Percentiles rank a stretch among this genome's conserved stretches.
phyloP scores from a whole-genome alignment of 495 filamentous ascomycete species.

The Penicillium mononematosum region DNA sequence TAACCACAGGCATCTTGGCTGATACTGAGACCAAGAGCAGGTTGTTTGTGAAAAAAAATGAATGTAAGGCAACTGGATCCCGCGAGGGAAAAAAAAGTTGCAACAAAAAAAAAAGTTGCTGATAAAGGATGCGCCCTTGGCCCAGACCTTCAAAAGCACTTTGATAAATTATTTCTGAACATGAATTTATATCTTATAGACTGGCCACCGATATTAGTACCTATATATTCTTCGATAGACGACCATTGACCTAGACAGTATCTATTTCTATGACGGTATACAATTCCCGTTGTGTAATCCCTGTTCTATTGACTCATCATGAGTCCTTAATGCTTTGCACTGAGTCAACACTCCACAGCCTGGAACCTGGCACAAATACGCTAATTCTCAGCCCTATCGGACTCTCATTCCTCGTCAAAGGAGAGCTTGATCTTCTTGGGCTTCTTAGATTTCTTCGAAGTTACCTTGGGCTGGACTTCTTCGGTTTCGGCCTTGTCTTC shows the following conservation, averaged over 20 bases:
- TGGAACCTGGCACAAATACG: neutral
- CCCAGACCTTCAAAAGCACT: conserved; percentile 1
- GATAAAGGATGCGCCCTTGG: conserved; percentile 19
- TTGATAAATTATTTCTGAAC: neutral
- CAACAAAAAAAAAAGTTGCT: conserved; percentile 25
- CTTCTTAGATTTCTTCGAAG: conserved; percentile 40
- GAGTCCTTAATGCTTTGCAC: conserved; percentile 14
- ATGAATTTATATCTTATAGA: neutral
- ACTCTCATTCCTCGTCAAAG: conserved; percentile 39
- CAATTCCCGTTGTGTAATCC: neutral
- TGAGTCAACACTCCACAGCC: neutral
- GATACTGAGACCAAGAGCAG: conserved; percentile 15
- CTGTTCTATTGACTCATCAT: conserved; percentile 24
- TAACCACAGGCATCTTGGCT: conserved; percentile 80
- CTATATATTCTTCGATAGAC: neutral
- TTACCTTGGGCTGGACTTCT: conserved; percentile 25
- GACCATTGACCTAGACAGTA: neutral
- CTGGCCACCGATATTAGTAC: neutral
- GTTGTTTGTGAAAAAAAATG: neutral
- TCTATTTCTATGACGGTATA: conserved; percentile 10
- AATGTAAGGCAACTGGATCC: conserved; percentile 18
- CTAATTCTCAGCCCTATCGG: neutral
- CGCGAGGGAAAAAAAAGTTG: conserved; percentile 19
- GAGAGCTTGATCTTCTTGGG: conserved; percentile 50
- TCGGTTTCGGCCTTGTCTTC: conserved; percentile 32